Evolutionary conservation across 306 rosid genomes (phyloP).

Genomic region (Psophocarpus tetragonolobus): DNA sequence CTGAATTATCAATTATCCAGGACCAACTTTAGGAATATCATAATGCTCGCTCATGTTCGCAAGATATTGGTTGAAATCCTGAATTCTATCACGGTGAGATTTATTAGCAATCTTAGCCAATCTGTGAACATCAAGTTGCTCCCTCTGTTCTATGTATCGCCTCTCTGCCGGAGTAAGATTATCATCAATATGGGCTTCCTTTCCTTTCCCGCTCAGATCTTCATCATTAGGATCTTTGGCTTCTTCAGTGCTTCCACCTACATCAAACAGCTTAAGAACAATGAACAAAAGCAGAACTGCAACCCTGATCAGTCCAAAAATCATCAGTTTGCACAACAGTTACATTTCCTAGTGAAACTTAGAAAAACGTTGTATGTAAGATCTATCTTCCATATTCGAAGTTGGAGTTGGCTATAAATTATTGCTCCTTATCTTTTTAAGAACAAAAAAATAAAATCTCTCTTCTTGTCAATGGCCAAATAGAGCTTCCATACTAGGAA

Average conservation of each 20-base stretch:
- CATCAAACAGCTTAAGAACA: constrained; percentile 21
- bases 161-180: constrained; percentile 89
- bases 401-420: neutral
- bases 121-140: constrained; percentile 74
- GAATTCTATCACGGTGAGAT: constrained; percentile 95
- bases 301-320: neutral
- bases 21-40: constrained; percentile 97
- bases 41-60: constrained; percentile 99
- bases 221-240: constrained; percentile 52
- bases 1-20: constrained; percentile 64
- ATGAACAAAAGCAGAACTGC: constrained; percentile 7
- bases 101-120: constrained; percentile 82
- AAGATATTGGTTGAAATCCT: constrained; percentile 93
- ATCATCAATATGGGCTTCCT: constrained; percentile 61
- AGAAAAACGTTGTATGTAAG: neutral
- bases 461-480: neutral
- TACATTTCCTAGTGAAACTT: neutral
- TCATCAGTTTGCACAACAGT: neutral
- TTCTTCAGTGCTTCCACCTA: constrained; percentile 64
- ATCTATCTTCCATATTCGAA: neutral
- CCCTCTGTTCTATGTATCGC: constrained; percentile 91
- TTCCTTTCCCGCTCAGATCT: constrained; percentile 57
- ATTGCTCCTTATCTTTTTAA: neutral
- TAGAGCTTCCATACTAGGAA: neutral
- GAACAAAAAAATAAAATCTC: neutral